These are phyloP conservation scores for Penicillium concentricum DNA, from an alignment of 2,329 filamentous ascomycete species.

Conservation along the genomic window DNA sequence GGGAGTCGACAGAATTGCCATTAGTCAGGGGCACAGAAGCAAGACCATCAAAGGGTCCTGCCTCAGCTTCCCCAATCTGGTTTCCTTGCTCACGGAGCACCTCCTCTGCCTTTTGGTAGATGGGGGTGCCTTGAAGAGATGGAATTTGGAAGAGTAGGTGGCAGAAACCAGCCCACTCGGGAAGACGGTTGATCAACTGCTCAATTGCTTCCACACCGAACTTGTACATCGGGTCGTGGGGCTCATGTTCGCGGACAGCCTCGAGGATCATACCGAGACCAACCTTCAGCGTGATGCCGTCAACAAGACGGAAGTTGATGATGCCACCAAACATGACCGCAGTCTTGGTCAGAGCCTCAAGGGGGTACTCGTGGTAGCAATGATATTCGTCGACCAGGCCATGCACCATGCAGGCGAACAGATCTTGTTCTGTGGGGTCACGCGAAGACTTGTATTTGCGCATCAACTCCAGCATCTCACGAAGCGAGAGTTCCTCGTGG, in stretches of 20 bases:
- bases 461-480: conserved; percentile 79
- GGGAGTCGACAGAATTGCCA: conserved; percentile 65
- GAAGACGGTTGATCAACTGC: conserved; percentile 77
- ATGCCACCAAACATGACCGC: conserved; percentile 96
- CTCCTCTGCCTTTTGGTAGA: conserved; percentile 78
- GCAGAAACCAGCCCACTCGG: conserved; percentile 96
- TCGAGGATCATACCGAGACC: conserved; percentile 98
- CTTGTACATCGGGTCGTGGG: conserved; percentile 92
- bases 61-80: conserved; percentile 56
- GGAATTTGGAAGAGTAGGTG: conserved; percentile 79
- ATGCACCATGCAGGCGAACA: conserved; percentile 98
- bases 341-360: conserved; percentile 93
- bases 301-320: conserved; percentile 89
- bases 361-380: conserved; percentile 90
- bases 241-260: conserved; percentile 79
- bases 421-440: conserved; percentile 81
- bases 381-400: conserved; percentile 96
- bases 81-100: conserved; percentile 68
- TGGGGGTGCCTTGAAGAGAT: conserved; percentile 78
- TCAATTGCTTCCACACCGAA: conserved; percentile 94
- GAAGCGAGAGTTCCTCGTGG: conserved; percentile 80
- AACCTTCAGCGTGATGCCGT: conserved; percentile 84
- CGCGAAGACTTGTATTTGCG: conserved; percentile 84
- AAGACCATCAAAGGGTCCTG: conserved; percentile 37
- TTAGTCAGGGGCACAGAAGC: conserved; percentile 58